Conservation (phyloP, 768 basidiomycete species). For the Calocybe indica region DNA sequence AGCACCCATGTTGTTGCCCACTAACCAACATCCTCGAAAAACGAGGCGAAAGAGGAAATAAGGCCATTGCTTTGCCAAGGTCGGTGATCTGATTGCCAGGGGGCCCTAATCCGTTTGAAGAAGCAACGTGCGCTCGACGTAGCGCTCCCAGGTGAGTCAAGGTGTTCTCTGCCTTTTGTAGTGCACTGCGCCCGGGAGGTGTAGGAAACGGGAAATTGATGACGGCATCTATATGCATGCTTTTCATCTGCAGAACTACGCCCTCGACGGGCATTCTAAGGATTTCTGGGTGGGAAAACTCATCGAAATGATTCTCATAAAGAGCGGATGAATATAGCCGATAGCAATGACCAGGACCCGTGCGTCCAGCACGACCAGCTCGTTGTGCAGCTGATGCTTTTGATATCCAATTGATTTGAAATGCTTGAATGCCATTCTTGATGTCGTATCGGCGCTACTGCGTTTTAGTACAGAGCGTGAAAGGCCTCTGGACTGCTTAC, state of each 20-base stretch:
- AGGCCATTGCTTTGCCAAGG: slow-evolving; percentile 86
- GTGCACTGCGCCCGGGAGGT: slow-evolving; percentile 72
- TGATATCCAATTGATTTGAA: slow-evolving; percentile 89
- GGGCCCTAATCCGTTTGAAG: slow-evolving; percentile 7
- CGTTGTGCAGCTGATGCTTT: slow-evolving; percentile 94
- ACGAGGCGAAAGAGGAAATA: slow-evolving; percentile 91
- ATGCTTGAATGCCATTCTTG: slow-evolving; percentile 80
- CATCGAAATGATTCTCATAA: slow-evolving; percentile 87
- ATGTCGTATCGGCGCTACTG: slow-evolving; percentile 77
- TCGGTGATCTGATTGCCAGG: slow-evolving; percentile 68
- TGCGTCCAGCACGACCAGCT: slow-evolving; percentile 94
- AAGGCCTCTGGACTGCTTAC: slow-evolving; percentile 27
- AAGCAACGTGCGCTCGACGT: slow-evolving; percentile 22
- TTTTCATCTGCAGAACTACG: slow-evolving; percentile 97
- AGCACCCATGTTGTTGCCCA: slow-evolving; percentile 75
- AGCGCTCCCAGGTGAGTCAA: slow-evolving; percentile 84
- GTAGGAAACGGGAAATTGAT: slow-evolving; percentile 99
- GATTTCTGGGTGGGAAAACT: slow-evolving; percentile 88
- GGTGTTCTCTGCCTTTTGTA: slow-evolving; percentile 78
- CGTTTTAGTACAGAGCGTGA: background rate
- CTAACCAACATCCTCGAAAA: slow-evolving; percentile 95
- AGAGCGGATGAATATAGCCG: slow-evolving; percentile 94
- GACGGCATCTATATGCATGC: slow-evolving; percentile 96
- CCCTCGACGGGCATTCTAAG: slow-evolving; percentile 95
- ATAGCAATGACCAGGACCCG: slow-evolving; percentile 97